Evolutionary conservation across 768 basidiomycete genomes (phyloP), one percentile per base, ranked within the genome.

Genomic region (Crucibulum laeve): DNA sequence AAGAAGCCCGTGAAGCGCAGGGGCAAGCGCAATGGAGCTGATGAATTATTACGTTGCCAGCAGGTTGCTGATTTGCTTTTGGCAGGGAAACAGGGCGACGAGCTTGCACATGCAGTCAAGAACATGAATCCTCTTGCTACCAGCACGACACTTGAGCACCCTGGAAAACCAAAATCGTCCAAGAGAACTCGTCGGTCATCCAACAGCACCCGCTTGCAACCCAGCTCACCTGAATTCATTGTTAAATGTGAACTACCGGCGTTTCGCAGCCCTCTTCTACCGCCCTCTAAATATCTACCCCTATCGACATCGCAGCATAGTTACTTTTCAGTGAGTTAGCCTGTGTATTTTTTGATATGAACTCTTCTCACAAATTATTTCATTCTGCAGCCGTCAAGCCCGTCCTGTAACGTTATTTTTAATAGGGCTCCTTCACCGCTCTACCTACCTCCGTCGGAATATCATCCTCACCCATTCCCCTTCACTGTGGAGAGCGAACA

Each of bases 21-120:
- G 8, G 73, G 77, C 18, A 73, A 73, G 56, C 63, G 77, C 48
- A 79, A 78, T 38, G 68, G 73, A 25, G 53, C 47, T 15, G 64
- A 68, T 42, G 79, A 80, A 47, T 61, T 70, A 40, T 55, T 60
- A 40, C 76, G 80, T 8, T 78, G 74, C 57, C 62, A 67, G 50
- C 59, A 64, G 33, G 67, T 81, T 25, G 79, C 79, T 0, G 66
- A 73, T 21, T 55, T 81, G 5, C 58, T 81, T 38, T 61, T 74
- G 36, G 60, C 66, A 0, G 80, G 80, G 3, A 76, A 77, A 49
- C 45, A 63, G 21, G 80, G 79, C 10, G 51, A 62, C 10, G 76
- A 77, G 19, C 58, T 81, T 14, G 70, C 69, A 43, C 55, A 46
- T 24, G 77, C 75, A 1, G 64, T 77, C 47, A 64, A 57, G 45